Percentiles rank a stretch among this genome's conserved stretches.
These are phyloP conservation scores for Tricharina praecox DNA, from an alignment of 495 filamentous ascomycete genomes.

Conservation along the genomic window DNA sequence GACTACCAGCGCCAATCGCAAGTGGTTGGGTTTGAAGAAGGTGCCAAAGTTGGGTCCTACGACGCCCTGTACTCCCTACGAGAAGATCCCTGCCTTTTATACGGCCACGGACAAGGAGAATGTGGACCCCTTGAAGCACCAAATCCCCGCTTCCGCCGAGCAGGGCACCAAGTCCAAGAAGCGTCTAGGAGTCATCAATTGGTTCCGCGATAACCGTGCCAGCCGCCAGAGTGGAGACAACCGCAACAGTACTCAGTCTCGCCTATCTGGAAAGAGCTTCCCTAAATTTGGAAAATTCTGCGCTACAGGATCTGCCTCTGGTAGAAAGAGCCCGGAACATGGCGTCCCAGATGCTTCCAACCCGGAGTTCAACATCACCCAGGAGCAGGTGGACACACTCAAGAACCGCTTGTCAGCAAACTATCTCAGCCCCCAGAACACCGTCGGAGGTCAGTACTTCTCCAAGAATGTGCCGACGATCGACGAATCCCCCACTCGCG, in stretches of 20 bases:
- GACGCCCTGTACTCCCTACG: no score
- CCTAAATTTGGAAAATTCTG: background rate
- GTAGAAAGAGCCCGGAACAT: no score
- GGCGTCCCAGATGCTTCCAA: no score
- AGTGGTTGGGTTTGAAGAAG: background rate
- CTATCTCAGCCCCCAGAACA: background rate
- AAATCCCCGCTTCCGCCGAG: background rate
- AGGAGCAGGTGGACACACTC: background rate
- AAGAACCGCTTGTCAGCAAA: background rate
- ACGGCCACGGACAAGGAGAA: no score
- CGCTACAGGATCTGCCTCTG: background rate
- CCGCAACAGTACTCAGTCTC: background rate
- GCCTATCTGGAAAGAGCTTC: background rate
- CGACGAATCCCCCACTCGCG: background rate
- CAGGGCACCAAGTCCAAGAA: conserved; percentile 1
- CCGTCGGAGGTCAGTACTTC: background rate
- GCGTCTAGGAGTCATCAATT: background rate
- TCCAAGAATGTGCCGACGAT: background rate
- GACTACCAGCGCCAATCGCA: background rate
- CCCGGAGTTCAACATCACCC: background rate
- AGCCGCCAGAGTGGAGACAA: no score
- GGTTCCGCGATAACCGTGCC: background rate
- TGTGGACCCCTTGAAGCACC: background rate
- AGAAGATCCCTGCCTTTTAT: no score
- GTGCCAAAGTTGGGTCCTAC: background rate